Evolutionary conservation across 2,329 filamentous ascomycete species (phyloP).

Genomic region (Scedosporium boydii): DNA sequence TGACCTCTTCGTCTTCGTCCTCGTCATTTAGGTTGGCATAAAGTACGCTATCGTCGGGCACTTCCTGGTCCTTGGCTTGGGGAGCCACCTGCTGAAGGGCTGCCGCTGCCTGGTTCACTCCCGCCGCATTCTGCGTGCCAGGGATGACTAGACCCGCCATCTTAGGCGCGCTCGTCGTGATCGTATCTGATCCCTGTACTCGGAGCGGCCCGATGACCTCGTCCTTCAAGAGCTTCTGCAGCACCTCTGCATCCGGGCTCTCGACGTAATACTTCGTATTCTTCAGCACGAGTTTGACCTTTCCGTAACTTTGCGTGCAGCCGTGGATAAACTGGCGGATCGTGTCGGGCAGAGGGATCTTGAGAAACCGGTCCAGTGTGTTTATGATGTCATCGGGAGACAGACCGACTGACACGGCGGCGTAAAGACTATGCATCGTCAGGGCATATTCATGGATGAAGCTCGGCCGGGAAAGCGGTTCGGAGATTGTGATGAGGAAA

Average conservation of each 20-base stretch:
- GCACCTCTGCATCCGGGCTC: constrained; percentile 75
- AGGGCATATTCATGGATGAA: constrained; percentile 91
- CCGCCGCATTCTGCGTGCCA: constrained; percentile 86
- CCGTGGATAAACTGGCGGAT: constrained; percentile 69
- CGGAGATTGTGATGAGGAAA: constrained; percentile 91
- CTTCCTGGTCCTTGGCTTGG: neutral
- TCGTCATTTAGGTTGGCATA: constrained; percentile 63
- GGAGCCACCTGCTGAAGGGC: constrained; percentile 7
- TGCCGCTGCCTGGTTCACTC: constrained; percentile 61
- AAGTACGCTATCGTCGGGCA: constrained; percentile 3
- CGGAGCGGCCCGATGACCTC: constrained; percentile 70
- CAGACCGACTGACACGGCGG: constrained; percentile 89
- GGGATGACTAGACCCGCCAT: constrained; percentile 85
- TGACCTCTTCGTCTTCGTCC: constrained; percentile 76
- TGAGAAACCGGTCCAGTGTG: constrained; percentile 78
- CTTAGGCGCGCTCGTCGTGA: constrained; percentile 77
- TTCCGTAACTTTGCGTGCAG: constrained; percentile 85
- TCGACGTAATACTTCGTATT: constrained; percentile 93
- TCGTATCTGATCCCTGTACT: constrained; percentile 60
- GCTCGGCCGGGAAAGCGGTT: constrained; percentile 80
- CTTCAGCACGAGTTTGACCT: constrained; percentile 89
- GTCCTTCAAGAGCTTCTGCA: constrained; percentile 81
- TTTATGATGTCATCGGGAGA: constrained; percentile 83
- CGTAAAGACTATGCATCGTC: constrained; percentile 87
- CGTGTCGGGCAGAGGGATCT: constrained; percentile 74